Conservation (phyloP, 2,329 filamentous ascomycete genomes). For the Nemania sp. region DNA sequence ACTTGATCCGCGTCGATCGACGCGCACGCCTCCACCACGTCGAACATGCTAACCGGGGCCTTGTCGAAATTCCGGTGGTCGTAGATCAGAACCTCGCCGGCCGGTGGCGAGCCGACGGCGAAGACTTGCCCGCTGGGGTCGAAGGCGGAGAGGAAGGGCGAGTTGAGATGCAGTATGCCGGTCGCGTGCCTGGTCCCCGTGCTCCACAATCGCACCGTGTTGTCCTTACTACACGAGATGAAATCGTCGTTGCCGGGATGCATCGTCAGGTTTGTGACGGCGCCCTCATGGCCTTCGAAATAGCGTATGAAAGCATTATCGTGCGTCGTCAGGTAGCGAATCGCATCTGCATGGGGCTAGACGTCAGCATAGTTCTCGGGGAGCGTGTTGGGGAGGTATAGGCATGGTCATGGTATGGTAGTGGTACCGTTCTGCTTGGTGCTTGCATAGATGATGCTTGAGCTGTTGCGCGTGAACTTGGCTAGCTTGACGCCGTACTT, state of each 20-base stretch:
- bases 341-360: constrained; percentile 64
- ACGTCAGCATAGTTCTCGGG: not conserved
- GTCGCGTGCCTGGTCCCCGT: constrained; percentile 78
- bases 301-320: constrained; percentile 97
- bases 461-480: constrained; percentile 89
- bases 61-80: constrained; percentile 94
- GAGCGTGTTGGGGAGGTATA: not conserved
- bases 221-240: constrained; percentile 87
- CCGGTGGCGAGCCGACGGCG: constrained; percentile 81
- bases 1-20: constrained; percentile 60
- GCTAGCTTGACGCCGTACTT: constrained; percentile 97
- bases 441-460: constrained; percentile 91
- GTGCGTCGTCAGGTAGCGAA: constrained; percentile 85
- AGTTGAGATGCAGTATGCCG: constrained; percentile 78
- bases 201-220: constrained; percentile 92
- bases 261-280: constrained; percentile 81
- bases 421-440: constrained; percentile 84
- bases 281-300: constrained; percentile 85
- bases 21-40: constrained; percentile 65
- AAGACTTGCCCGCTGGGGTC: constrained; percentile 93
- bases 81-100: constrained; percentile 83
- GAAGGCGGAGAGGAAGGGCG: constrained; percentile 82
- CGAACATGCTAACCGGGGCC: constrained; percentile 83
- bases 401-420: not conserved
- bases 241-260: constrained; percentile 90